Base-by-base conservation (phyloP, 768 basidiomycete species). In the Pulveroboletus sp. region DNA sequence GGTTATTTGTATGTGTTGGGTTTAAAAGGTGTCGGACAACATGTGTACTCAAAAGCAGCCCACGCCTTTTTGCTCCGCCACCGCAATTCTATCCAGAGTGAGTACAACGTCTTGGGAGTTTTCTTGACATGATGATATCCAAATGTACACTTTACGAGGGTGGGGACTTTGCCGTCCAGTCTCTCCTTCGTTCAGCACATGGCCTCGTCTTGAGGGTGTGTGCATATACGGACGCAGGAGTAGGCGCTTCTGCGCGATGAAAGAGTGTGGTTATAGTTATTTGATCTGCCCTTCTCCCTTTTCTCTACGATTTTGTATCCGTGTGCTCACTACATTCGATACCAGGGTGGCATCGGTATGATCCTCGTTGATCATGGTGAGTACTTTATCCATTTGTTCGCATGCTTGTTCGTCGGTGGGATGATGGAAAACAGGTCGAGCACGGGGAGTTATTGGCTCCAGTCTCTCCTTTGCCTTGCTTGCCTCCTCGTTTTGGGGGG, bases 231-330 rank as follows among this genome's bases (percentile, higher is more conserved):
- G 67, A 58, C 43, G 66, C 49, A 56, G 67, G 62, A n/a, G 65
- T 58, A 53, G 66, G 49, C 67, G 66, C 61, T 67, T 69, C 67
- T 56, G 56, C 53, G 57, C 62, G 45, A 62, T 67, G 66, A 69
- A 35, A 51, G 53, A 27, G 56, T 59, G 62, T 56, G 65, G 66
- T 67, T 67, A 67, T 67, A 67, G 67, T 67, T 67, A 67, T 67
- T 67, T 67, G 65, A 67, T 50, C 64, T 29, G 0, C 23, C 3
- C 23, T 23, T 25, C 20, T 12, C 27, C 5, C 6, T 16, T 24
- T 12, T 31, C 21, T 19, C 17, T 17, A 4, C 17, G 2, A 3
- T 6, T 24, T 32, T 1, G 33, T 29, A 16, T 41, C 11, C 0
- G 17, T 24, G 21, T 53, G 27, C 53, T 66, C 31, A 62, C 35